A percentile compares a stretch with the other conserved stretches of the same genome.
Evolutionary conservation across 2,329 filamentous ascomycete species (phyloP).

Genomic region (Xylariomycetidae sp.): DNA sequence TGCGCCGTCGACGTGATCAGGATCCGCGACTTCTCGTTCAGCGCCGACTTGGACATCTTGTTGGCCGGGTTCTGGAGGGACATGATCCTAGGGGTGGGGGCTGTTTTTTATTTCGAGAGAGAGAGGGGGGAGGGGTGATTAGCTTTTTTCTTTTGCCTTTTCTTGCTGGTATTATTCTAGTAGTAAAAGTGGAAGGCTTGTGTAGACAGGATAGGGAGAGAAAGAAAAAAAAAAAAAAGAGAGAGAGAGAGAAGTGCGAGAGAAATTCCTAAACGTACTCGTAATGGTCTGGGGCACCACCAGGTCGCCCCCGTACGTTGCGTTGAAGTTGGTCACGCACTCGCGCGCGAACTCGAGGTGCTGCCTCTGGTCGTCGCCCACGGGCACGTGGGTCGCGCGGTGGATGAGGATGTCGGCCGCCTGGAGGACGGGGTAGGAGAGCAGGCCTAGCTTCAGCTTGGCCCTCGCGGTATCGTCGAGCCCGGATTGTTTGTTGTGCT

Average conservation of each 20-base stretch:
- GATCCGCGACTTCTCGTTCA: constrained; percentile 69
- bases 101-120: constrained; percentile 39
- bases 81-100: constrained; percentile 83
- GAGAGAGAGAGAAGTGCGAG: not conserved
- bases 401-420: constrained; percentile 92
- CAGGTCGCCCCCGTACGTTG: constrained; percentile 57
- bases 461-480: constrained; percentile 49
- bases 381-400: constrained; percentile 87
- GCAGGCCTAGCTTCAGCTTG: constrained; percentile 78
- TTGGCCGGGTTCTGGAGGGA: constrained; percentile 70
- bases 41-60: constrained; percentile 94
- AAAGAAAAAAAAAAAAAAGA: not conserved
- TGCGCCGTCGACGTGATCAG: constrained; percentile 68
- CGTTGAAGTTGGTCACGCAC: constrained; percentile 83
- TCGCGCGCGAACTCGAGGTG: constrained; percentile 91
- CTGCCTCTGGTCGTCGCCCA: constrained; percentile 92
- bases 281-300: constrained; percentile 66
- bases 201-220: not conserved
- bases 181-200: constrained; percentile 1
- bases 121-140: constrained; percentile 2
- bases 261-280: constrained; percentile 46
- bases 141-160: too few species aligned
- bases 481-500: constrained; percentile 53
- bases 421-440: constrained; percentile 93
- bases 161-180: not conserved